phyloP scores from a whole-genome alignment of 495 filamentous ascomycete species.

The Lasiosphaeriaceae sp. region DNA sequence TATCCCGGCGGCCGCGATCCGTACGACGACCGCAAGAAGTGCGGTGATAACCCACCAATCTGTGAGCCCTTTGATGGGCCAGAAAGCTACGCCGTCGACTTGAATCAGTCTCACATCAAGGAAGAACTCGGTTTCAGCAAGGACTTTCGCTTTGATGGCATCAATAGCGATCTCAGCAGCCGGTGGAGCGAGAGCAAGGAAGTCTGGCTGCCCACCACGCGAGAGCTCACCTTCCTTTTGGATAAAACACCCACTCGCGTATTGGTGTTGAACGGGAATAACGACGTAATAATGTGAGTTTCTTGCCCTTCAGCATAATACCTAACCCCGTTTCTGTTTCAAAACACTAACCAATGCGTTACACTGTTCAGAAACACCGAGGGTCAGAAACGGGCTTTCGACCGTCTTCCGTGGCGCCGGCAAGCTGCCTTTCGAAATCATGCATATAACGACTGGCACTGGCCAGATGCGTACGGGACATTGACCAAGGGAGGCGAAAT shows the following conservation, averaged over 20 bases:
- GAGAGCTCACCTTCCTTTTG: not conserved
- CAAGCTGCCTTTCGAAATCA: constrained; percentile 1
- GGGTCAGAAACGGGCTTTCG: constrained; percentile 4
- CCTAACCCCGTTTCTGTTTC: not conserved
- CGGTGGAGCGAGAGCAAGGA: not conserved
- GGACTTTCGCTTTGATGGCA: not conserved
- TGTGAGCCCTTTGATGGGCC: not conserved
- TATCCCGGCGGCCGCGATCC: constrained; percentile 1
- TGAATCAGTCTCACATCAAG: not conserved
- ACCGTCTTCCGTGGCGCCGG: constrained; percentile 1
- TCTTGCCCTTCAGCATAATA: not conserved
- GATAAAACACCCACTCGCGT: constrained; percentile 2
- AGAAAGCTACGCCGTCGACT: not conserved
- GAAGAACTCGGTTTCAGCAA: not conserved
- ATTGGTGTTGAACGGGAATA: constrained; percentile 7
- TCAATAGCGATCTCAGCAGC: not conserved
- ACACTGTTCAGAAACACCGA: constrained; percentile 7
- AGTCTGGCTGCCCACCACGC: not conserved
- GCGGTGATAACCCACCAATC: constrained; percentile 1
- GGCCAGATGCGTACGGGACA: not conserved
- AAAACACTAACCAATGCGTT: too few relatives aligned
- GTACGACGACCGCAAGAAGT: constrained; percentile 1
- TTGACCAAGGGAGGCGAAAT: not conserved
- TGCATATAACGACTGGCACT: constrained; percentile 1
- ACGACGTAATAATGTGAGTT: constrained; percentile 2